These are phyloP conservation scores for Serendipita vermifera DNA, from an alignment of 768 basidiomycete genomes.

Conservation along the genomic window DNA sequence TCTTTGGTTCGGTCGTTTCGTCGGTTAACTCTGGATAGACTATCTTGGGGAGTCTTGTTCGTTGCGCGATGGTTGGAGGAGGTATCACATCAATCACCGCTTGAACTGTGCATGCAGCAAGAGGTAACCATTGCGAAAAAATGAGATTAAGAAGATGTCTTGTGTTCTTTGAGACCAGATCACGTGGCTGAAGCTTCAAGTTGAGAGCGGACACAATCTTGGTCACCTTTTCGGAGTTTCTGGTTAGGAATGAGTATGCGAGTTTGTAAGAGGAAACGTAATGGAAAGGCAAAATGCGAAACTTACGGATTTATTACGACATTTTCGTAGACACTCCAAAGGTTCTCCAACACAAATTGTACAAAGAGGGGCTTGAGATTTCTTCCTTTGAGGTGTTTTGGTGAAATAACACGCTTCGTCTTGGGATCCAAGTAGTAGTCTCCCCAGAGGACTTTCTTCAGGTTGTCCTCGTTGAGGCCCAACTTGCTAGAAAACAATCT, in stretches of 20 bases:
- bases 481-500: conserved; percentile 83
- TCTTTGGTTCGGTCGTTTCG: conserved; percentile 45
- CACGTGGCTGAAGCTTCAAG: conserved; percentile 74
- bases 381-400: conserved; percentile 80
- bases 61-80: conserved; percentile 69
- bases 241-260: conserved; percentile 22
- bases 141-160: conserved; percentile 72
- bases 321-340: conserved; percentile 95
- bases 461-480: conserved; percentile 75
- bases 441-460: conserved; percentile 86
- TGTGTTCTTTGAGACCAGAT: conserved; percentile 83
- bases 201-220: conserved; percentile 79
- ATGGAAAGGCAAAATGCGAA: not conserved
- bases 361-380: conserved; percentile 90
- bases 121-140: conserved; percentile 90
- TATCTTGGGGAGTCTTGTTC: conserved; percentile 77
- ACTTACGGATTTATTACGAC: conserved; percentile 81
- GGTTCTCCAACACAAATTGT: conserved; percentile 91
- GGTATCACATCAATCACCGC: conserved; percentile 89
- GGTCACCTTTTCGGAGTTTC: conserved; percentile 74
- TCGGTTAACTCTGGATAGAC: conserved; percentile 69
- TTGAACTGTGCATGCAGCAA: conserved; percentile 88
- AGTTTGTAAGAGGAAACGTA: not conserved
- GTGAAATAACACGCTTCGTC: conserved; percentile 79
- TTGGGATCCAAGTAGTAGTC: conserved; percentile 96